phyloP scores from a whole-genome alignment of 352 stramenopile genomes.

The Globisporangium paroecandrum region DNA sequence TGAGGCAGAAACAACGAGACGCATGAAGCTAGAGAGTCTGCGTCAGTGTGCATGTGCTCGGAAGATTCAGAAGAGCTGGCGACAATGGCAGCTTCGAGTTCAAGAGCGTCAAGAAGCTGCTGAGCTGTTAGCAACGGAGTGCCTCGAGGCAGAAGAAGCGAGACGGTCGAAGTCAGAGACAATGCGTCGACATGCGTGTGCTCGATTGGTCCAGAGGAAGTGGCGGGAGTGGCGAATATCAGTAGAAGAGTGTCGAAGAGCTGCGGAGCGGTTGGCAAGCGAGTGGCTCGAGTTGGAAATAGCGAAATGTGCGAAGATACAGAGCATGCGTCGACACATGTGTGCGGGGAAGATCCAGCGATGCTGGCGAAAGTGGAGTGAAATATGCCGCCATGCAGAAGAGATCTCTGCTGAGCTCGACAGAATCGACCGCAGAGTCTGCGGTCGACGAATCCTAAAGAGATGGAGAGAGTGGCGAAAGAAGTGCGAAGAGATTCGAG shows the following conservation, averaged over 20 bases:
- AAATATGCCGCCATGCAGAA: neutral
- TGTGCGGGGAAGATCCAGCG: neutral
- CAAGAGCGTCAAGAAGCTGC: conserved; percentile 13
- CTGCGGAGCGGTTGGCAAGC: neutral
- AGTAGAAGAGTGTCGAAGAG: neutral
- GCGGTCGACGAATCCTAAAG: conserved; percentile 14
- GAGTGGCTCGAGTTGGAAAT: neutral
- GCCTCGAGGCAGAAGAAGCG: neutral
- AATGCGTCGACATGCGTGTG: conserved; percentile 10
- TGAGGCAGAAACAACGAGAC: neutral
- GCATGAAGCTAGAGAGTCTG: neutral
- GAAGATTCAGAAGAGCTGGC: conserved; percentile 10
- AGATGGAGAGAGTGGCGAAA: conserved; percentile 14
- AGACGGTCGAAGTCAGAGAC: neutral
- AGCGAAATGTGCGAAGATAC: neutral
- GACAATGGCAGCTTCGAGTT: conserved; percentile 2
- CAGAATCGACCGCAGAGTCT: conserved; percentile 11
- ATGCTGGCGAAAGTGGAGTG: conserved; percentile 6
- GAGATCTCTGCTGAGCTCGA: conserved; percentile 9
- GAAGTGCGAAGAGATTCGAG: conserved; percentile 2
- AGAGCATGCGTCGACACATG: conserved; percentile 5
- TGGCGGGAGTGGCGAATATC: conserved; percentile 13
- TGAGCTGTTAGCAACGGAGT: neutral
- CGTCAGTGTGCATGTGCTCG: conserved; percentile 6
- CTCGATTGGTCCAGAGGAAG: conserved; percentile 17